Evolutionary conservation across 108 stramenopile species (phyloP).

Genomic region (Cyclotella sp.): DNA sequence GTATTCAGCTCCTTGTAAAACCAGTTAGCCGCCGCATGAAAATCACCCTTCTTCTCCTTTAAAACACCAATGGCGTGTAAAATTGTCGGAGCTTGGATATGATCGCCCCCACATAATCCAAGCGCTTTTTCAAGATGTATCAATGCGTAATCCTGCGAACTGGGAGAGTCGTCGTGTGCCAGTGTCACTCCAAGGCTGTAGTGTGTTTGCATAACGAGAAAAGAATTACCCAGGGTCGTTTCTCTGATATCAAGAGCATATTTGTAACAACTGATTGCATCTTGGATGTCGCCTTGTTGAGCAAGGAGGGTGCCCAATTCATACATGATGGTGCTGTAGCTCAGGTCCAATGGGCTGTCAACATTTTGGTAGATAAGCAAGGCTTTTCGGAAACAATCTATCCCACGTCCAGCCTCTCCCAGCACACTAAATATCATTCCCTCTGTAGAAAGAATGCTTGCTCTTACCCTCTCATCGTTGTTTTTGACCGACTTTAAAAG

Average conservation of each 20-base stretch:
- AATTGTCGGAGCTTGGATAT: slow-evolving; percentile 42
- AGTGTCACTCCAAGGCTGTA: slow-evolving; percentile 54
- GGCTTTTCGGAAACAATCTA: slow-evolving; percentile 37
- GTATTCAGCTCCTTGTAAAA: slow-evolving; percentile 36
- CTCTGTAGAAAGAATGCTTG: slow-evolving; percentile 41
- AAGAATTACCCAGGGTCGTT: slow-evolving; percentile 35
- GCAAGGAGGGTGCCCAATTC: slow-evolving; percentile 45
- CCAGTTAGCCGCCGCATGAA: slow-evolving; percentile 44
- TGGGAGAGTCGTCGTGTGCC: slow-evolving; percentile 35
- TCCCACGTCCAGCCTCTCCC: slow-evolving; percentile 24
- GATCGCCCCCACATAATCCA: slow-evolving; percentile 30
- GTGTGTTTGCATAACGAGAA: slow-evolving; percentile 47
- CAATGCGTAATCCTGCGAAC: slow-evolving; percentile 12
- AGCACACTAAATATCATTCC: slow-evolving; percentile 49
- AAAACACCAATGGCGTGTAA: slow-evolving; percentile 50
- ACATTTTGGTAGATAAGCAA: slow-evolving; percentile 18
- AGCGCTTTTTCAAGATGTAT: slow-evolving; percentile 47
- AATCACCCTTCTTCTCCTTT: slow-evolving; percentile 47
- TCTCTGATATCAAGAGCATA: slow-evolving; percentile 42
- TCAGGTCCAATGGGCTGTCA: slow-evolving; percentile 30
- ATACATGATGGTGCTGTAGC: slow-evolving; percentile 41
- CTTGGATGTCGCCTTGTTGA: slow-evolving; percentile 26
- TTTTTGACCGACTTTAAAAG: slow-evolving; percentile 21
- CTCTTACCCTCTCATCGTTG: slow-evolving; percentile 7
- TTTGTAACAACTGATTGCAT: slow-evolving; percentile 38